Evolutionary conservation across 2,329 filamentous ascomycete genomes (phyloP).

Genomic region (Lithohypha guttulata): DNA sequence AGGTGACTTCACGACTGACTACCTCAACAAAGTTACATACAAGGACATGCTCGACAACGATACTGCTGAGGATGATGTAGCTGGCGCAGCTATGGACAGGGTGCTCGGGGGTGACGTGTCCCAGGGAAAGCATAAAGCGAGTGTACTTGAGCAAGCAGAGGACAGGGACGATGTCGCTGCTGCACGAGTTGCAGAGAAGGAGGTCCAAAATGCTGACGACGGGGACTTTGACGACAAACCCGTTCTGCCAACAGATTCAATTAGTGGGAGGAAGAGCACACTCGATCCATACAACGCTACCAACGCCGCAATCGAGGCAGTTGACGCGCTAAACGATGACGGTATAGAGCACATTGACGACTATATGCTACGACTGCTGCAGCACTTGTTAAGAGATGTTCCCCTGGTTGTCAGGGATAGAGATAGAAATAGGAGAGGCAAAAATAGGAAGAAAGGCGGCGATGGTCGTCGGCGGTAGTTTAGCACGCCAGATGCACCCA

Average conservation of each 20-base stretch:
- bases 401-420: constrained; percentile 25
- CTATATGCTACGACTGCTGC: constrained; percentile 63
- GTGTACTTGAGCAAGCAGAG: constrained; percentile 78
- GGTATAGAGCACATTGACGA: constrained; percentile 57
- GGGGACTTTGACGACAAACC: constrained; percentile 67
- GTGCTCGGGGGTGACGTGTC: constrained; percentile 57
- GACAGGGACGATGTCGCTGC: constrained; percentile 86
- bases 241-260: constrained; percentile 25
- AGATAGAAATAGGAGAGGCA: constrained; percentile 4
- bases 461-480: neutral
- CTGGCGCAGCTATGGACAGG: constrained; percentile 73
- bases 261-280: constrained; percentile 24
- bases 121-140: constrained; percentile 40
- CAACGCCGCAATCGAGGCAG: constrained; percentile 27
- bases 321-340: constrained; percentile 31
- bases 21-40: constrained; percentile 68
- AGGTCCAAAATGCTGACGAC: constrained; percentile 72
- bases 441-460: constrained; percentile 5
- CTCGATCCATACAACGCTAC: constrained; percentile 18
- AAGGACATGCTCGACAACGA: constrained; percentile 53
- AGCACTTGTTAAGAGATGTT: constrained; percentile 42
- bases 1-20: constrained; percentile 93
- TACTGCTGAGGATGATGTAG: constrained; percentile 47
- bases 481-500: too few species aligned
- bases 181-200: constrained; percentile 76